Base-by-base conservation (phyloP, 2,329 filamentous ascomycete species). In the Lizonia empirigonia region DNA sequence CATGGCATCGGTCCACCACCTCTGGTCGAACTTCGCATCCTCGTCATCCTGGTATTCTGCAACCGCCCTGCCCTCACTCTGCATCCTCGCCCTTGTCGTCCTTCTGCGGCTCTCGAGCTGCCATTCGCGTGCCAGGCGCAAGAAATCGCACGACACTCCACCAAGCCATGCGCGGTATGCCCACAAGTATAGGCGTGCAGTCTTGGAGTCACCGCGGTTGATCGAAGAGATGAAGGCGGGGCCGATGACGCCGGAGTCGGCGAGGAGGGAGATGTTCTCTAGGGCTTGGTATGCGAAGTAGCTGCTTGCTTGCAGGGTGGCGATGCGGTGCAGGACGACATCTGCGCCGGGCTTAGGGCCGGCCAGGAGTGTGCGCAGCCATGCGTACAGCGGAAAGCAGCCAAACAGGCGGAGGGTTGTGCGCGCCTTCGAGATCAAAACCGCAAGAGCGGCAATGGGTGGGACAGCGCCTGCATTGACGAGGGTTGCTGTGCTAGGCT, bases 341-440 rank as follows among this genome's bases (percentile, higher is more conserved):
- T 78, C 76, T 37, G 75, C 65, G 39, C 73, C 74, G 3, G 68
- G 66, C 59, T 77, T 76, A 7, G 72, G 73, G 12, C 75, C 75
- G 13, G 72, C 61, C 20, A 72, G 57, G 7, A 78, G 68, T 16
- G 73, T 69, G 23, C 75, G 69, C 38, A 76, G 60, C 74, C 76
- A 77, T 35, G 76, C 74, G 62, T 78, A 78, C 23, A 78, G 67
- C 3, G 76, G 75, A 30, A 77, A 66, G 15, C 75, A 62, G 32
- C 75, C 76, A 45, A 77, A 74, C 22, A 77, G 66, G 35, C 76
- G 74, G 34, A 78, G 72, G 2, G 74, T 77, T 23, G 75, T 76
- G 50, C 76, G 72, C 44, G 74, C 69, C 48, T 69, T 71, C 15
- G 74, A 74, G 50, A 78, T 66, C 47, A 78, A 60, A 42, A 64